Evolutionary conservation across 2,329 filamentous ascomycete genomes (phyloP).

Genomic region (Claviceps spartinae): DNA sequence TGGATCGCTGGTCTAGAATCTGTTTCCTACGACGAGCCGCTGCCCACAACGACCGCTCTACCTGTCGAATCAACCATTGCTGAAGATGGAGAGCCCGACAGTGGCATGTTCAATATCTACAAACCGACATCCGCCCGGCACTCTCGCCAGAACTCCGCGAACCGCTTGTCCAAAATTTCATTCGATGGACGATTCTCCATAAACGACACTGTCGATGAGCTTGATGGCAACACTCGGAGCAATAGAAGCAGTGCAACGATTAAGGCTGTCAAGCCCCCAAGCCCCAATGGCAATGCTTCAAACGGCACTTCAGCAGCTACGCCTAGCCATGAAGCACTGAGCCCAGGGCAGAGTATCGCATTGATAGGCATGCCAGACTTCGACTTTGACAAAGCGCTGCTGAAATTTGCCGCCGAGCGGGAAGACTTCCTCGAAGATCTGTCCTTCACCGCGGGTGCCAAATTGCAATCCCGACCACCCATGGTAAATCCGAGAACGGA

Average conservation of each 20-base stretch:
- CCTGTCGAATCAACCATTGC: conserved; percentile 44
- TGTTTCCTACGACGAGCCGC: conserved; percentile 47
- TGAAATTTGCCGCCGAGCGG: conserved; percentile 91
- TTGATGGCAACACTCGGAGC: conserved; percentile 44
- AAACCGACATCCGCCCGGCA: conserved; percentile 32
- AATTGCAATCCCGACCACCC: conserved; percentile 52
- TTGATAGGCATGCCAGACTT: conserved; percentile 43
- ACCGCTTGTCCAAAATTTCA: conserved; percentile 42
- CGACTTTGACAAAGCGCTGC: conserved; percentile 84
- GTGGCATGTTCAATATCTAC: conserved; percentile 19
- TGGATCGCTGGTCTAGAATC: conserved; percentile 62
- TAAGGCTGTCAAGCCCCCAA: conserved; percentile 26
- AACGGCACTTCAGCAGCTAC: conserved; percentile 15
- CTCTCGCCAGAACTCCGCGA: conserved; percentile 47
- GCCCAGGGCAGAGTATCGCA: not conserved
- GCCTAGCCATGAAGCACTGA: not conserved
- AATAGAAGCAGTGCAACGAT: conserved; percentile 56
- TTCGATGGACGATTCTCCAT: conserved; percentile 38
- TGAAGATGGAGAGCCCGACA: conserved; percentile 46
- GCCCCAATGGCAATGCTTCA: conserved; percentile 12
- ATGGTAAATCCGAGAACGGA: conserved; percentile 72
- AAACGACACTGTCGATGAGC: conserved; percentile 40
- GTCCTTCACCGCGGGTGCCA: conserved; percentile 73
- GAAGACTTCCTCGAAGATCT: conserved; percentile 90
- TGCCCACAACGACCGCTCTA: conserved; percentile 16